Conservation (phyloP, 345 rosid species). For the Anacardium occidentale region DNA sequence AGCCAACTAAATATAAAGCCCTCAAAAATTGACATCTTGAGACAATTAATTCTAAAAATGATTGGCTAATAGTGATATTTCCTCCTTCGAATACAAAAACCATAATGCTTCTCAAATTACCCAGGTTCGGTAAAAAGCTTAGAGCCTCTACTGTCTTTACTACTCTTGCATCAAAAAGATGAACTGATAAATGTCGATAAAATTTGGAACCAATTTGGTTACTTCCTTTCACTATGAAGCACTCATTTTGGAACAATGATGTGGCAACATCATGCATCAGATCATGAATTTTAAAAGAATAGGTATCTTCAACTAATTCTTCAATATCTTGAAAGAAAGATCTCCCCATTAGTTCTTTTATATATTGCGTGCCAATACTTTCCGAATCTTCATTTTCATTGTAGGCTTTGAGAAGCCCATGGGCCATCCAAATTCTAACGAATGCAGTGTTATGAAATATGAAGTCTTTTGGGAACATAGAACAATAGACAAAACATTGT, state of each 20-base stretch:
- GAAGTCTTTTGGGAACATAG: background rate
- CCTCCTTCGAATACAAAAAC: background rate
- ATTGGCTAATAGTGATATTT: background rate
- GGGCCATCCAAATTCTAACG: background rate
- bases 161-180: no score
- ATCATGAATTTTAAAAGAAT: background rate
- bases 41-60: slow-evolving; percentile 11
- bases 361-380: background rate
- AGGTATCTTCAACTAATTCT: accelerated
- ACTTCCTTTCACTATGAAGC: background rate
- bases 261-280: background rate
- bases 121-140: background rate
- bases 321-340: background rate
- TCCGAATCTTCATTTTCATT: background rate
- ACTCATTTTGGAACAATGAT: background rate
- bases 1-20: slow-evolving; percentile 16
- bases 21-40: slow-evolving; percentile 15
- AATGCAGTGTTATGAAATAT: no score
- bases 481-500: background rate
- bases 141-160: background rate
- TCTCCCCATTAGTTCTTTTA: background rate
- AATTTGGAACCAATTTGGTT: background rate
- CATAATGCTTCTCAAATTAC: slow-evolving; percentile 17
- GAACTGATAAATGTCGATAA: background rate
- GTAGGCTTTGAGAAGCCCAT: background rate